Conservation (phyloP, 2,329 filamentous ascomycete species). For the Aspergillus awamori region DNA sequence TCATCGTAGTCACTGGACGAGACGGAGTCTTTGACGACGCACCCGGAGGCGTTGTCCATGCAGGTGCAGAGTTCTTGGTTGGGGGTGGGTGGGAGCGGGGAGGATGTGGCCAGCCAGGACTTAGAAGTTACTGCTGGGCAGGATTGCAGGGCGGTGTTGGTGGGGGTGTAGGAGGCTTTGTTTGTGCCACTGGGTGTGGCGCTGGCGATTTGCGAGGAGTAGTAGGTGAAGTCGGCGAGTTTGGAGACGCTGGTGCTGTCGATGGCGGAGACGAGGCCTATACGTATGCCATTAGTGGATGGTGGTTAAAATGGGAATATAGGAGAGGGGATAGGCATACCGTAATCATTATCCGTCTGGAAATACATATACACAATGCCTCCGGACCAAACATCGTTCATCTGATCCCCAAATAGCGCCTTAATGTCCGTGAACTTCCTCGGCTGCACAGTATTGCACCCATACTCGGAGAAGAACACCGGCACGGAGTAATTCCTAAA, state of each 20-base stretch:
- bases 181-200: constrained; percentile 67
- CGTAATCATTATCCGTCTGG: constrained; percentile 66
- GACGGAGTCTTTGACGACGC: constrained; percentile 59
- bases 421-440: constrained; percentile 83
- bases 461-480: constrained; percentile 97
- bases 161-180: constrained; percentile 68
- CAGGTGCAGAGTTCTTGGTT: constrained; percentile 78
- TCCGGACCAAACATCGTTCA: constrained; percentile 85
- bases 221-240: constrained; percentile 71
- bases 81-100: constrained; percentile 75
- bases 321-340: constrained; percentile 67
- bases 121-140: constrained; percentile 66
- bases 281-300: constrained; percentile 1
- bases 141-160: constrained; percentile 66
- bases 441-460: constrained; percentile 75
- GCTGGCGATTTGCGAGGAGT: constrained; percentile 68
- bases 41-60: constrained; percentile 74
- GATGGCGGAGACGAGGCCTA: constrained; percentile 58
- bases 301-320: neutral
- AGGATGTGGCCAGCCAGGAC: constrained; percentile 66
- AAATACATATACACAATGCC: constrained; percentile 85
- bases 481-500: constrained; percentile 87
- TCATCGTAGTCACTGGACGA: constrained; percentile 34
- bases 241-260: constrained; percentile 65
- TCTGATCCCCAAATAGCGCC: constrained; percentile 75